Base-by-base conservation (phyloP, 108 stramenopile genomes). In the Discostella stelligeroides region DNA sequence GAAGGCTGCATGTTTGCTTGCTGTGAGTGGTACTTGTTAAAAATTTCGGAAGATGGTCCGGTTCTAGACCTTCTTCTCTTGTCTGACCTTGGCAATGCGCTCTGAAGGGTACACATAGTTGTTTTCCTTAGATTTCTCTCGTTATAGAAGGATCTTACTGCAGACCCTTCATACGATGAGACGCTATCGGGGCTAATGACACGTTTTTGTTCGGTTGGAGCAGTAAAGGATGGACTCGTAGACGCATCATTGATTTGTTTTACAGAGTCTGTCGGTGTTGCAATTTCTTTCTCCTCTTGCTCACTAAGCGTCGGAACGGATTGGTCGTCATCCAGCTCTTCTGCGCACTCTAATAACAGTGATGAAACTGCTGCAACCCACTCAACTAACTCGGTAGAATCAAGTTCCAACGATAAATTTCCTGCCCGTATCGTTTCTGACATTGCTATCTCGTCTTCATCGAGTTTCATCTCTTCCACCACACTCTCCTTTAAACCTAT, bases 361-460 rank as follows among this genome's bases (percentile, higher is more conserved):
- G 76, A 70, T 38, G 67, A 47, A 29, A 77, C 68, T 34, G 21
- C 17, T n/a, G 54, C 21, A 41, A 63, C 69, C 76, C 76, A 77
- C 18, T 68, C 76, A 50, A 17, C 47, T 5, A 77, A 34, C 69
- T 70, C 38, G 17, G 10, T 34, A 13, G 29, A 15, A 61, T 62
- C 55, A 67, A 54, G 29, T 24, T 30, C 37, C 18, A 14, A 11
- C 30, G 67, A 50, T 37, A 29, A 11, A 51, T 14, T 7, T 11
- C 41, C 46, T 17, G 24, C 37, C 3, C 49, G 28, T 50, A 50
- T 37, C 47, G 54, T 37, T 20, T 63, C 39, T 41, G 51, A 45
- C 30, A 37, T 20, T 45, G 74, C 20, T 21, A 70, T 37, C 34
- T 50, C 34, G 38, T 56, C 46, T 66, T 74, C 65, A 30, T 62